Conservation (phyloP, 106 monocot genomes). For the Agapanthus africanus region DNA sequence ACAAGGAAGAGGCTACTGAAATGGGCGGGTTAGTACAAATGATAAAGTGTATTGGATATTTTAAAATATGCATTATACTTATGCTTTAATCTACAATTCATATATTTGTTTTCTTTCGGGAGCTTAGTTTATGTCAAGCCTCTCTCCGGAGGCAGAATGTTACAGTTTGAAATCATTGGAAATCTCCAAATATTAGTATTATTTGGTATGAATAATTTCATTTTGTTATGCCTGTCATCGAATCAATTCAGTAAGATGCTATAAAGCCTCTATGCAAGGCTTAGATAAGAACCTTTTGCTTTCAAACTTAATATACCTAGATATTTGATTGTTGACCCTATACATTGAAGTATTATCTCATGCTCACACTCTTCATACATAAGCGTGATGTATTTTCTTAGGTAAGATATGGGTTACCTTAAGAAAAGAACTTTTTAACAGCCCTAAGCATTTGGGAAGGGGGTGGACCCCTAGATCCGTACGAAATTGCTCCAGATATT, state of each 20-base stretch:
- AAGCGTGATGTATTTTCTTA: not conserved
- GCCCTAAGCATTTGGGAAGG: too few species aligned
- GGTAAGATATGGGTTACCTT: too few species aligned
- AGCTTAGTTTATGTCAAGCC: not conserved
- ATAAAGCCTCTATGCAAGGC: not conserved
- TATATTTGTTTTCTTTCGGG: not conserved
- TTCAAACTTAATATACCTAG: not conserved
- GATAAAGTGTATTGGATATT: not conserved
- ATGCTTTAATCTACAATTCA: not conserved
- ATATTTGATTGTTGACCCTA: not conserved
- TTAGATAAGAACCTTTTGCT: not conserved
- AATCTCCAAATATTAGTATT: not conserved
- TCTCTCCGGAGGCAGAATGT: not conserved
- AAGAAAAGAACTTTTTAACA: too few species aligned
- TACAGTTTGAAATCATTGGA: not conserved
- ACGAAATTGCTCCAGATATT: too few species aligned
- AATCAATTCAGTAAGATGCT: too few species aligned
- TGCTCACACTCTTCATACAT: not conserved
- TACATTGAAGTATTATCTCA: not conserved
- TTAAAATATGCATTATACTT: not conserved
- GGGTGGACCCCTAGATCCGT: too few species aligned
- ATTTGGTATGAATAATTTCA: too few species aligned
- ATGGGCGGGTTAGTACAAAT: conserved; percentile 87
- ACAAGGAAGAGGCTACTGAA: conserved; percentile 94
- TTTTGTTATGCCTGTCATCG: too few species aligned